Percentiles rank a stretch among this genome's conserved stretches.
These are phyloP conservation scores for Orbilia quercus DNA, from an alignment of 2,329 filamentous ascomycete genomes.

Conservation along the genomic window DNA sequence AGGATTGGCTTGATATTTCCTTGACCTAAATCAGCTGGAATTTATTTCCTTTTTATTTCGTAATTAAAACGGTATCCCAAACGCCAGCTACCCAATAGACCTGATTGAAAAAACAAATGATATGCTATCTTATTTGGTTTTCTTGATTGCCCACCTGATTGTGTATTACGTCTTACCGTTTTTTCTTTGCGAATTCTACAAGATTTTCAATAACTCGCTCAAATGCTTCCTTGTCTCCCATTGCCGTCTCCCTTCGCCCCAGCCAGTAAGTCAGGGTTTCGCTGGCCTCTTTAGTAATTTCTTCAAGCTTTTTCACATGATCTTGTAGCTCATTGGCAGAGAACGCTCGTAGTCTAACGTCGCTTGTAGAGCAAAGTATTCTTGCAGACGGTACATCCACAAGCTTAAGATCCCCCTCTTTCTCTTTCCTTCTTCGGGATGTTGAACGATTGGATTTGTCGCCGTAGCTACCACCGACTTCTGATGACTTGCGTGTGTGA, in stretches of 20 bases:
- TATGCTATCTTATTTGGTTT: too few species aligned
- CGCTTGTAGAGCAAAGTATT: conserved; percentile 60
- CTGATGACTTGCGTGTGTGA: conserved; percentile 57
- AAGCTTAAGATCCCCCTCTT: conserved; percentile 54
- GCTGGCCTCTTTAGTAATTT: conserved; percentile 58
- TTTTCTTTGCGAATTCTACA: conserved; percentile 60
- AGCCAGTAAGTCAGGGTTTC: conserved; percentile 60
- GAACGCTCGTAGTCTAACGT: conserved; percentile 58
- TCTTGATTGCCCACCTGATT: neutral
- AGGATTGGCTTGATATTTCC: too few species aligned
- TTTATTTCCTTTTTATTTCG: neutral
- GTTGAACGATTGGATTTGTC: conserved; percentile 62
- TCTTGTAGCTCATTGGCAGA: conserved; percentile 57
- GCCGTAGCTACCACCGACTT: conserved; percentile 35
- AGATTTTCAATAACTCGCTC: conserved; percentile 61
- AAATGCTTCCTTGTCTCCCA: conserved; percentile 61
- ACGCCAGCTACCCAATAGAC: too few species aligned
- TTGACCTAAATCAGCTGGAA: too few species aligned
- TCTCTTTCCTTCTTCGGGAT: conserved; percentile 63
- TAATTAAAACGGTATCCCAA: neutral
- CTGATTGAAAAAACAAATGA: too few species aligned
- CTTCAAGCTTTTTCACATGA: conserved; percentile 59
- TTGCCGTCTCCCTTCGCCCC: conserved; percentile 58
- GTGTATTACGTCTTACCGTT: conserved; percentile 15
- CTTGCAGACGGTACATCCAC: conserved; percentile 59